Evolutionary conservation across 2,329 filamentous ascomycete species (phyloP), one percentile per base, ranked within the genome.

Genomic region (Fusarium lyarnte): DNA sequence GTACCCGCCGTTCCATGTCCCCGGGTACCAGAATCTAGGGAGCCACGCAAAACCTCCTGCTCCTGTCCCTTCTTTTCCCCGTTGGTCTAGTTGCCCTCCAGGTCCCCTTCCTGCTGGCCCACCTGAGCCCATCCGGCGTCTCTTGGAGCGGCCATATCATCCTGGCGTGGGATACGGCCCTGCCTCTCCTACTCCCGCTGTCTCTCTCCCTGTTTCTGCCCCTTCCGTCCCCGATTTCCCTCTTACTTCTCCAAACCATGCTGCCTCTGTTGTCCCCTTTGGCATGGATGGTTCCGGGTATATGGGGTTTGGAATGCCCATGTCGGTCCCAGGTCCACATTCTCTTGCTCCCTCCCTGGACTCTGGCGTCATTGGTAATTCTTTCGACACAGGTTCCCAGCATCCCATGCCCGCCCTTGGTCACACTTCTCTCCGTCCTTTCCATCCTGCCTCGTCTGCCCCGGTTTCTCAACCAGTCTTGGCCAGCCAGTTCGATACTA

Each of bases 91-190:
- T 9, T 27, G 4, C 8, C 49, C 19, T 27, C 19, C 49, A 13
- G 9, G 7, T 39, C 33, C 14, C 23, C 14, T 12, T 39, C 8
- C 8, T 39, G 7, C 11, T 17, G 19, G 13, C 10, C 1, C 9
- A 39, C 19, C 9, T 17, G 13, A 11, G 2, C 13, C 23, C 5
- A 4, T 8, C 19, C 4, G 2, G 23, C 7, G 6, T 21, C 8
- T 8, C 23, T 17, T 8, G 13, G 19, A 16, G 13, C 29, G 23
- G 29, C n/a, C n/a, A 35, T n/a, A 7, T 9, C 2, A 25, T 7
- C 11, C 8, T 49, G n/a, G 46, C 2, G 13, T 19, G 2, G 11
- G 1, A 6, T 23, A 19, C 6, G 0, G 4, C 2, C 16, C 46
- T 23, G 3, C 4, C 16, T 1, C 12, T 33, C 29, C 4, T 35